Evolutionary conservation across 2,329 filamentous ascomycete species (phyloP), one percentile per base, ranked within the genome.

Genomic region (Aspergillus sp.): DNA sequence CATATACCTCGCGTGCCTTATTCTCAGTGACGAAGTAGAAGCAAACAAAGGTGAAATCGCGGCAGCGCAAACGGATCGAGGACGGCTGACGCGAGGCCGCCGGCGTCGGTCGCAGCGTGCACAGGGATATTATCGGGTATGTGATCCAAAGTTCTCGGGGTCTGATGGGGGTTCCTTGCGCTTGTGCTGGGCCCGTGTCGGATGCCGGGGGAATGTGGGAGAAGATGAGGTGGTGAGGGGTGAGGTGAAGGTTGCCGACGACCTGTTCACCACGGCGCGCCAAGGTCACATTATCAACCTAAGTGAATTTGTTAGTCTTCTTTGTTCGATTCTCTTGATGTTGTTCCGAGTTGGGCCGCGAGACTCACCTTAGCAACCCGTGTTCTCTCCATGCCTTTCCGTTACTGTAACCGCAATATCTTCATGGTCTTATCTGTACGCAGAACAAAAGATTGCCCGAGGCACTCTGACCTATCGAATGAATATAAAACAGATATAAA

Each of bases 1-100:
- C 90, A 66, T 90, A 98, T 1, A 87, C 86, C 55, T 95, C 88
- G 49, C 86, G 82, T 7, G 89, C 91, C 55, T 83, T 77, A 46
- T 78, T 78, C 60, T 90, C 85, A 48, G 85, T 82, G 17, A 74
- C 64, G 64, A 98, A 95, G 69, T 90, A 90, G 71, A 98, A 90
- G 52, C 88, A 90, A 52, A 95, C 83, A 68, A 90, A 95, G 43
- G 83, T 91, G 66, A 98, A 97, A 74, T 98, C 93, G 49, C 91
- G 86, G 64, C 90, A 90, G 46, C 90, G 84, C 52, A 98, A 74
- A 45, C 91, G 85, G 62, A 98, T 89, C 3, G 88, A 87, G 5
- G 90, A 89, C 27, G 83, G 79, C 52, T 89, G 80, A 44, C 82
- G 80, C 49, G 86, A 85, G 10, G 77, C 75, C 5, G 81, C 77